Base-by-base conservation (phyloP, 495 filamentous ascomycete genomes). In the Daldinia childiae region DNA sequence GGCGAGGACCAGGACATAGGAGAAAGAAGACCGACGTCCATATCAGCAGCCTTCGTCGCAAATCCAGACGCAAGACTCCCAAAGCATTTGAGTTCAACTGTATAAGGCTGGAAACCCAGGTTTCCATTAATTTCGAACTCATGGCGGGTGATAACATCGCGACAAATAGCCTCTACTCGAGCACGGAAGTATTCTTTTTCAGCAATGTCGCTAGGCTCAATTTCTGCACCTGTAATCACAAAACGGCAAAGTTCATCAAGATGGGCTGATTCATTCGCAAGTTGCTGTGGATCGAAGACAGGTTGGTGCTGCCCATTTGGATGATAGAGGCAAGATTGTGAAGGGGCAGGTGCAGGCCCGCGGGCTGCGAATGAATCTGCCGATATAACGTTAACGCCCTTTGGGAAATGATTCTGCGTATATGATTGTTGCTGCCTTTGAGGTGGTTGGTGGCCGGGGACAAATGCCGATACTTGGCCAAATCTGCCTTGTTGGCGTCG, bases 11-110 rank as follows among this genome's bases (percentile, higher is more conserved):
- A 63, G 2, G 87, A 90, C 68, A 83, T 76, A 32, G 85, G 84
- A 21, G 87, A 87, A n/a, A 91, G 75, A 57, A 93, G 82, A 4
- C 86, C 89, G 15, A 93, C 81, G 77, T 93, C 92, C 87, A 94
- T 90, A 73, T 93, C 91, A 1, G 92, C 90, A 9, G 84, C 85
- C 75, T 87, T 88, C 6, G 88, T 90, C 6, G 91, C 91, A 76
- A 93, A 93, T 0, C 90, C 91, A 9, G 90, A 91, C 9, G 82
- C 83, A 45, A 93, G 82, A 70, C 92, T 93, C 2, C 92, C 92
- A 69, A 92, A 93, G 65, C 87, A 89, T 64, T 86, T 85, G 6
- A 94, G 79, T 36, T 87, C 80, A 3, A 93, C 86, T 39, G 81
- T 80, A 11, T 75, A 66, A 8, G 85, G 64, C 57, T 84, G 79